Percentiles rank a stretch among this genome's conserved stretches.
Evolutionary conservation across 805 yeast species (phyloP).

Genomic region (Candida ulmi): DNA sequence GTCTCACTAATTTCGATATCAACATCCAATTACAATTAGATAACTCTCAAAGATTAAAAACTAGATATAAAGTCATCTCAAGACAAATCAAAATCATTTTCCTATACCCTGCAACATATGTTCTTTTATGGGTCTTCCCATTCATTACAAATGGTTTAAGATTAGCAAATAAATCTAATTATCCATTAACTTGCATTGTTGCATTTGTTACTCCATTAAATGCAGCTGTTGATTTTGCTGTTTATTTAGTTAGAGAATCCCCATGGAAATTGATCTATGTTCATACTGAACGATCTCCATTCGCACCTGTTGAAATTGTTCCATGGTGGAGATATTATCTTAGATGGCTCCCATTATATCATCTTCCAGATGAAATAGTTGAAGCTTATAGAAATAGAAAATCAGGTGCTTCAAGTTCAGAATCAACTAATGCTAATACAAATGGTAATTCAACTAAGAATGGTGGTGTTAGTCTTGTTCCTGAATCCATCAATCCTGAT

Average conservation of each 20-base stretch:
- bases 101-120: constrained; percentile 78
- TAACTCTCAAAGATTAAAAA: constrained; percentile 40
- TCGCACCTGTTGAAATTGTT: constrained; percentile 22
- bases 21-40: constrained; percentile 19
- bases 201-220: constrained; percentile 77
- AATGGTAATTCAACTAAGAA: no score
- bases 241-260: constrained; percentile 69
- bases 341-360: constrained; percentile 39
- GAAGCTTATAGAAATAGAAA: constrained; percentile 4
- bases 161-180: constrained; percentile 41
- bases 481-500: constrained; percentile 8
- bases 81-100: constrained; percentile 77
- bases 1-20: constrained; percentile 9
- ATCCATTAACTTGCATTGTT: constrained; percentile 62
- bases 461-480: no score
- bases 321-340: constrained; percentile 34
- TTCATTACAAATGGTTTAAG: constrained; percentile 59
- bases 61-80: constrained; percentile 60
- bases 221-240: constrained; percentile 71
- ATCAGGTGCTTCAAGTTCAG: constrained; percentile 2
- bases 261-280: constrained; percentile 59
- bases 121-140: constrained; percentile 79
- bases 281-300: constrained; percentile 20
- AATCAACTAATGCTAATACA: no score
- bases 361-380: constrained; percentile 30